Evolutionary conservation across 2,329 filamentous ascomycete species (phyloP).

Genomic region (Xylogone sp.): DNA sequence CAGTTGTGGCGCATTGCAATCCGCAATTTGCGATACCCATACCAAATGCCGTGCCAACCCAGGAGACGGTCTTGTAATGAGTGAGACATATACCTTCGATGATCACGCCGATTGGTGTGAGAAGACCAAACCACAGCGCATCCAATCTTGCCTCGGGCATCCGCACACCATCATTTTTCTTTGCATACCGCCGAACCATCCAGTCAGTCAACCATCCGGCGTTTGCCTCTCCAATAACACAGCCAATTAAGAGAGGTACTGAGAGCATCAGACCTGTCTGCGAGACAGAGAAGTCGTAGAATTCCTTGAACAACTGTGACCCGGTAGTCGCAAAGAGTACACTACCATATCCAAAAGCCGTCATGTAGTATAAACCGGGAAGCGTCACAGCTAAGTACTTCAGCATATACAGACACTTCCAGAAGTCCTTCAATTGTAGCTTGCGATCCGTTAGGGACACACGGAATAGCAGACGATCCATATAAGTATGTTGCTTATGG

Average conservation of each 20-base stretch:
- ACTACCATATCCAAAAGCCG: slow-evolving; percentile 20
- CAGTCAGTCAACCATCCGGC: slow-evolving; percentile 26
- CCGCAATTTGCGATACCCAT: slow-evolving; percentile 32
- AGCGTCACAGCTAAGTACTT: slow-evolving; percentile 7
- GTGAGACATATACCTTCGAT: slow-evolving; percentile 21
- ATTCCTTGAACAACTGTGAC: slow-evolving; percentile 16
- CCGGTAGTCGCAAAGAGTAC: slow-evolving; percentile 19
- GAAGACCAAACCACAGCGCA: slow-evolving; percentile 25
- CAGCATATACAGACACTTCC: slow-evolving; percentile 7
- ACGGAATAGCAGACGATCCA: background rate
- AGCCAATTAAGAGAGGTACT: slow-evolving; percentile 21
- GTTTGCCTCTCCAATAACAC: slow-evolving; percentile 21
- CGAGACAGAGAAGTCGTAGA: slow-evolving; percentile 20
- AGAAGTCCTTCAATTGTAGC: slow-evolving; percentile 3
- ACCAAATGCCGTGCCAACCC: slow-evolving; percentile 31
- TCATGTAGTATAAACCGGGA: slow-evolving; percentile 13
- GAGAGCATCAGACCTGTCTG: slow-evolving; percentile 21
- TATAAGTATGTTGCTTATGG: slow-evolving; percentile 8
- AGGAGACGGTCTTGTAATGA: slow-evolving; percentile 29
- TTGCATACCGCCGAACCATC: slow-evolving; percentile 24
- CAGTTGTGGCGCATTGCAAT: slow-evolving; percentile 32
- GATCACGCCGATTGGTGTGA: slow-evolving; percentile 22
- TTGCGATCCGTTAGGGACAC: slow-evolving; percentile 8
- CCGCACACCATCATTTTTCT: slow-evolving; percentile 20
- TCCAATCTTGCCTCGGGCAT: slow-evolving; percentile 30